phyloP scores from a whole-genome alignment of 2,329 filamentous ascomycete genomes.

The Neofusicoccum laricinum region DNA sequence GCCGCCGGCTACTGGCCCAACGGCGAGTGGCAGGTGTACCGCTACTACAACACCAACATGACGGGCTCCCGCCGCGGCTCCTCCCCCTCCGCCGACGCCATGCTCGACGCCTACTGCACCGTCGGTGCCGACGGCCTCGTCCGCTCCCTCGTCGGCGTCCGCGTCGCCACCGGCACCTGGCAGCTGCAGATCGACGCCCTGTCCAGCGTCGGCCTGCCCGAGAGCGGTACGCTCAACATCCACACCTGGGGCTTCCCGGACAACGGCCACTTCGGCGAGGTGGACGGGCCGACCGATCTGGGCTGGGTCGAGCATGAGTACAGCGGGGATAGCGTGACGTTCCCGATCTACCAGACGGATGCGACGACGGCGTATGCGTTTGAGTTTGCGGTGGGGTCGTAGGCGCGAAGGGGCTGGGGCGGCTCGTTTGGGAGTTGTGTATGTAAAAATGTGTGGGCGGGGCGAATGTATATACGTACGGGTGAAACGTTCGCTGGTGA shows the following conservation, averaged over 20 bases:
- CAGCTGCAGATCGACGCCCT: slow-evolving; percentile 34
- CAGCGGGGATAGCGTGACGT: not conserved
- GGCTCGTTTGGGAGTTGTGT: too few relatives aligned
- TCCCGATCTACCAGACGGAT: not conserved
- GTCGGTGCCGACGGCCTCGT: slow-evolving; percentile 27
- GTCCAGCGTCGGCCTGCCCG: slow-evolving; percentile 32
- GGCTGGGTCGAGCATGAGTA: slow-evolving; percentile 4
- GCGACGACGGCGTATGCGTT: not conserved
- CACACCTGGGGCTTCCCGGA: slow-evolving; percentile 17
- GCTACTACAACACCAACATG: slow-evolving; percentile 48
- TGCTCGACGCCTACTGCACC: slow-evolving; percentile 41
- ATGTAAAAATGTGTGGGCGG: too few relatives aligned
- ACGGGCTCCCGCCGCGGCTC: slow-evolving; percentile 40
- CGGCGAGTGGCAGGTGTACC: slow-evolving; percentile 48
- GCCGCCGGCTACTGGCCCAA: slow-evolving; percentile 38
- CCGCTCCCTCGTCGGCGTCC: slow-evolving; percentile 37
- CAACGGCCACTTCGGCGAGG: slow-evolving; percentile 10
- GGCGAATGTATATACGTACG: too few relatives aligned
- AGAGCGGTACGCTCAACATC: slow-evolving; percentile 7
- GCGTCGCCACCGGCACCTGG: slow-evolving; percentile 32
- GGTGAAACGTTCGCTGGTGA: too few relatives aligned
- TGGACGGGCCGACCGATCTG: slow-evolving; percentile 12
- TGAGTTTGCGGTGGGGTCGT: not conserved
- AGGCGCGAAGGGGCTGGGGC: too few relatives aligned
- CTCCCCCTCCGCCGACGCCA: slow-evolving; percentile 32